These are phyloP conservation scores for Colletotrichum horii DNA, from an alignment of 2,329 filamentous ascomycete species.

Conservation along the genomic window DNA sequence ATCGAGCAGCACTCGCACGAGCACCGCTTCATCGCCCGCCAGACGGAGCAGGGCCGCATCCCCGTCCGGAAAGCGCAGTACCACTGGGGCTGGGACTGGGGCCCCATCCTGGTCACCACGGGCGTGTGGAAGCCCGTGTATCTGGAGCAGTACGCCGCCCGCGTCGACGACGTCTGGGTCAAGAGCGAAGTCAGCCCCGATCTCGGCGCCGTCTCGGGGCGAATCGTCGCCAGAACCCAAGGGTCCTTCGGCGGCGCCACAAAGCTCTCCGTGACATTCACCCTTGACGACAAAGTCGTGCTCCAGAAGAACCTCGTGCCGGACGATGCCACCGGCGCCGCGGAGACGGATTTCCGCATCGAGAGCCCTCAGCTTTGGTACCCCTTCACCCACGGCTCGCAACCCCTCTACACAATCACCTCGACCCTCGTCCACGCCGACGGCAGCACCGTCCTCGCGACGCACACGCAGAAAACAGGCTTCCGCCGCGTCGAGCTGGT, in stretches of 20 bases:
- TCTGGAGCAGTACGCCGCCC: conserved; percentile 66
- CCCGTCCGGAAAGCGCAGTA: conserved; percentile 68
- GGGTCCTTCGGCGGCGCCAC: conserved; percentile 25
- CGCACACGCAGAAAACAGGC: conserved; percentile 16
- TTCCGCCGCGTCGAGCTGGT: conserved; percentile 23
- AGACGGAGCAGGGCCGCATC: conserved; percentile 43
- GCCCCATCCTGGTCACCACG: conserved; percentile 65
- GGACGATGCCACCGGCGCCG: background rate
- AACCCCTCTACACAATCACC: conserved; percentile 13
- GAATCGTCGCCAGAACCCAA: conserved; percentile 40
- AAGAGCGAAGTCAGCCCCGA: conserved; percentile 39
- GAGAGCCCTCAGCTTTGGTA: conserved; percentile 20
- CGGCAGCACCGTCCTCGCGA: background rate
- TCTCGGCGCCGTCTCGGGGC: conserved; percentile 40
- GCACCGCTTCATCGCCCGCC: conserved; percentile 58
- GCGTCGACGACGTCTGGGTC: conserved; percentile 63
- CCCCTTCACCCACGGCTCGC: conserved; percentile 19
- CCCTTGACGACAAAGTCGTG: conserved; percentile 19
- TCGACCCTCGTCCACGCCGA: background rate
- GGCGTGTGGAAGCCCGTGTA: conserved; percentile 72
- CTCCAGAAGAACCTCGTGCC: conserved; percentile 15
- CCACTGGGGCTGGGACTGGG: conserved; percentile 77
- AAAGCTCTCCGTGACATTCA: conserved; percentile 30
- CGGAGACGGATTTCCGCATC: background rate
- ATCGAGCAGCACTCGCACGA: conserved; percentile 57